A percentile compares a stretch with the other conserved stretches of the same genome.
phyloP scores from a whole-genome alignment of 345 rosid genomes.

The Citrus cavaleriei region DNA sequence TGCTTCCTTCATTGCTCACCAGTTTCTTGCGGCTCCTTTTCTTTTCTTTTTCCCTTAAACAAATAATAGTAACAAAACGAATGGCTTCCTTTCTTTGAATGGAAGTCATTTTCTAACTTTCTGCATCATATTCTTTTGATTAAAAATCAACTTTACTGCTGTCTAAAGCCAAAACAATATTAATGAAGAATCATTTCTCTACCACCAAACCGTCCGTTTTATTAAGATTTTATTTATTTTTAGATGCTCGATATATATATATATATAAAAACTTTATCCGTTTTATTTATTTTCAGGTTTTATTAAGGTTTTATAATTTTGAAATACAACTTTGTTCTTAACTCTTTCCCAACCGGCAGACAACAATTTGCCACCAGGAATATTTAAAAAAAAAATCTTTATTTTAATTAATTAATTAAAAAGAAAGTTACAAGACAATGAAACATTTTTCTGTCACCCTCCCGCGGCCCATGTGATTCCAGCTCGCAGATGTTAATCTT shows the following conservation, averaged over 20 bases:
- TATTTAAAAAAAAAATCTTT: not conserved
- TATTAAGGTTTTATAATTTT: too few relatives aligned
- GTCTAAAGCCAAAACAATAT: not conserved
- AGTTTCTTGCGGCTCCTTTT: not conserved
- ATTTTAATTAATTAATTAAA: not conserved
- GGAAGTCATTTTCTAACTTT: slow-evolving; percentile 3
- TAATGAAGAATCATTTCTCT: not conserved
- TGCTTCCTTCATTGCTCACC: not conserved
- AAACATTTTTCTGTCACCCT: not conserved
- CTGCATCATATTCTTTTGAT: not conserved
- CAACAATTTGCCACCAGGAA: not conserved
- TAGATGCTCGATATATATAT: not conserved
- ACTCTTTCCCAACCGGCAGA: not conserved
- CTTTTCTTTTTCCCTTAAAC: not conserved
- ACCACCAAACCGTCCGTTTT: not conserved
- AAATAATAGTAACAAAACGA: not conserved
- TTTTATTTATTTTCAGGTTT: too few relatives aligned
- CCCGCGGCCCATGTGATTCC: not conserved
- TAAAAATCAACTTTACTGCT: not conserved
- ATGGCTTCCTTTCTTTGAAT: slow-evolving; percentile 5
- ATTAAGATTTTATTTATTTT: not conserved
- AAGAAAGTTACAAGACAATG: not conserved
- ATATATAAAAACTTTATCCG: too few relatives aligned
- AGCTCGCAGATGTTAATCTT: not conserved
- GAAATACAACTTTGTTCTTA: not conserved